A percentile compares a stretch with the other conserved stretches of the same genome.
These are phyloP conservation scores for Metschnikowia continentalis DNA, from an alignment of 805 yeast species.

Conservation along the genomic window DNA sequence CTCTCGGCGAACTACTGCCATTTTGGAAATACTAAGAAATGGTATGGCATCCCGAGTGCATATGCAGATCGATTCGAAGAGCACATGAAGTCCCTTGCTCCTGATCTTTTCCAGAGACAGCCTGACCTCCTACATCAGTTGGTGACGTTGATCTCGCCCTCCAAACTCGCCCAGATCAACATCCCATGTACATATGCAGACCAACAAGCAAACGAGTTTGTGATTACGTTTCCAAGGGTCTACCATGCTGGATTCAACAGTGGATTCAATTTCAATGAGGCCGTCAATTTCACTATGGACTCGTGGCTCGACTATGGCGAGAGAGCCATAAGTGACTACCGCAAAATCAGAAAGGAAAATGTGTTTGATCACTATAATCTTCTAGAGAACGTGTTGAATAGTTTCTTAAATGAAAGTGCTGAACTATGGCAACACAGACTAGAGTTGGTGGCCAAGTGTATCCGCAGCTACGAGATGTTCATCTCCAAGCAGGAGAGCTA, in stretches of 20 bases:
- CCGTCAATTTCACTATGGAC: conserved; percentile 59
- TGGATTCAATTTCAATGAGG: conserved; percentile 45
- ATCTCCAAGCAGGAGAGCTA: conserved; percentile 18
- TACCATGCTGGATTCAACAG: conserved; percentile 46
- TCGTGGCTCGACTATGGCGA: conserved; percentile 68
- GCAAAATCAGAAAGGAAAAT: conserved; percentile 38
- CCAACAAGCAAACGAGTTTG: conserved; percentile 62
- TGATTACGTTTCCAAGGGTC: conserved; percentile 41
- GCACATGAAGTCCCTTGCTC: conserved; percentile 59
- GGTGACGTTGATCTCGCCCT: conserved; percentile 76
- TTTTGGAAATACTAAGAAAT: conserved; percentile 80
- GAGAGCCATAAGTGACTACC: conserved; percentile 20
- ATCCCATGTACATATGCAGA: conserved; percentile 51
- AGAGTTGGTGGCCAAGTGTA: conserved; percentile 18
- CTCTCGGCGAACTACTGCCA: conserved; percentile 91
- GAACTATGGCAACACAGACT: conserved; percentile 7
- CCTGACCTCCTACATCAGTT: conserved; percentile 87
- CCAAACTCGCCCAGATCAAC: conserved; percentile 42
- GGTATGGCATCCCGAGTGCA: conserved; percentile 86
- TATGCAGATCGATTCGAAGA: conserved; percentile 62
- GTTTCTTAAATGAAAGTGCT: conserved; percentile 13
- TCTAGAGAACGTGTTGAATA: conserved; percentile 42
- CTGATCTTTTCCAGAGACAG: conserved; percentile 78
- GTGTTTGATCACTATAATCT: conserved; percentile 52
- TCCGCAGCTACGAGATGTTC: conserved; percentile 27